Base-by-base conservation (phyloP, 2,329 filamentous ascomycete genomes). In the Macrophomina tecta region DNA sequence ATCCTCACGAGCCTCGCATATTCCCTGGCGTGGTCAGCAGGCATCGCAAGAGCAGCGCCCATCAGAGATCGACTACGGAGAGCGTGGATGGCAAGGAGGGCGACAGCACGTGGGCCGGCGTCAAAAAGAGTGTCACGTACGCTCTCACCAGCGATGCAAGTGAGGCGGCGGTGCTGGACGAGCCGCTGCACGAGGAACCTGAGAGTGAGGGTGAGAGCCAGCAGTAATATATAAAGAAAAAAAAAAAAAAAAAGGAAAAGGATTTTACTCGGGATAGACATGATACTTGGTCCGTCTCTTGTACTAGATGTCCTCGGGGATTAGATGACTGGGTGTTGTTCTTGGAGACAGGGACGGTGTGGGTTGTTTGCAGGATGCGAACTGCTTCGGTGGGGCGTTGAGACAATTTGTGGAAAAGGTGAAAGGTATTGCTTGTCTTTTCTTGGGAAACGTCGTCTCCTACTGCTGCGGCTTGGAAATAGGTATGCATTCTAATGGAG, bases 1-100 rank as follows among this genome's bases (percentile, higher is more conserved):
- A 79, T 34, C 87, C 84, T 3, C 84, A 81, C 58, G 90, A 92
- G 75, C 91, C 90, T 11, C 85, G 84, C 69, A 87, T 92, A 69
- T 91, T 92, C 70, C 91, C 91, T 0, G 91, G 91, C 0, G 85
- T 93, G 38, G 84, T 93, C 11, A 82, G 80, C 62, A 78, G 81
- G 61, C 75, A 78, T 42, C 73, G 81, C 23, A 75, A 79, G 49
- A 76, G 76, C 55, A 75, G 73, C 65, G 64, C 69, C 16, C 52
- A 64, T 5, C 64, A 42, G 28, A 38, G 46, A 49, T 32, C 53
- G 9, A 46, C 30, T 2, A 14, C 45, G 14, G 61, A 64, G 6
- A 30, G 7, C n/a, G 8, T 46, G 34, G 55, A 53, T 5, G 32
- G 38, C 4, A 28, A 30, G 14, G 61, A 45, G 4, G 12, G 18